phyloP scores from a whole-genome alignment of 2,329 filamentous ascomycete species.

The Penicillium vulpinum region DNA sequence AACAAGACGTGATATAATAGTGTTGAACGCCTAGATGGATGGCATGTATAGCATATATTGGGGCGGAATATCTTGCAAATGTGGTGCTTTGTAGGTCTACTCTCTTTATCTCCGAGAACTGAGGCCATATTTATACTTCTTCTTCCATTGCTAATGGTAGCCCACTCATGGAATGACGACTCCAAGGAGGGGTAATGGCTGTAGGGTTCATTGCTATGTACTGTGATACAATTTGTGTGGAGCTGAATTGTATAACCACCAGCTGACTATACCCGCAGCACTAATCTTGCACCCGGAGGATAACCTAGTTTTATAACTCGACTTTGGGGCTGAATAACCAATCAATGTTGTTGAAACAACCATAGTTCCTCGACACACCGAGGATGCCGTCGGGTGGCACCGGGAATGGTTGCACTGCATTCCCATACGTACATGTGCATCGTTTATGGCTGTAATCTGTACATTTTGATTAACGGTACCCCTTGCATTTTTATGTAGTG shows the following conservation, averaged over 20 bases:
- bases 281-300: background rate
- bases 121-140: background rate
- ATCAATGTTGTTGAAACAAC: background rate
- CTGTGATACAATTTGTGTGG: background rate
- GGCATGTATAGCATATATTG: background rate
- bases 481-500: no score
- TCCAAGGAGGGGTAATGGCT: background rate
- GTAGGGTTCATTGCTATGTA: background rate
- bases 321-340: background rate
- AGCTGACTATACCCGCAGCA: background rate
- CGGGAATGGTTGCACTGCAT: background rate
- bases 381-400: background rate
- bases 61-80: background rate
- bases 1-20: background rate
- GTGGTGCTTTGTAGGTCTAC: background rate
- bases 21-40: background rate
- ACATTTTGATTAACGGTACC: no score
- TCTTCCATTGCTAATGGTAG: background rate
- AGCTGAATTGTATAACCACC: background rate
- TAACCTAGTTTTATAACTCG: no score
- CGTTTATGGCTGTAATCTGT: no score
- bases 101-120: background rate
- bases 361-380: background rate
- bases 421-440: background rate
- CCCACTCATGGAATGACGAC: background rate